Base-by-base conservation (phyloP, 352 stramenopile genomes). In the Phytophthora kernoviae region DNA sequence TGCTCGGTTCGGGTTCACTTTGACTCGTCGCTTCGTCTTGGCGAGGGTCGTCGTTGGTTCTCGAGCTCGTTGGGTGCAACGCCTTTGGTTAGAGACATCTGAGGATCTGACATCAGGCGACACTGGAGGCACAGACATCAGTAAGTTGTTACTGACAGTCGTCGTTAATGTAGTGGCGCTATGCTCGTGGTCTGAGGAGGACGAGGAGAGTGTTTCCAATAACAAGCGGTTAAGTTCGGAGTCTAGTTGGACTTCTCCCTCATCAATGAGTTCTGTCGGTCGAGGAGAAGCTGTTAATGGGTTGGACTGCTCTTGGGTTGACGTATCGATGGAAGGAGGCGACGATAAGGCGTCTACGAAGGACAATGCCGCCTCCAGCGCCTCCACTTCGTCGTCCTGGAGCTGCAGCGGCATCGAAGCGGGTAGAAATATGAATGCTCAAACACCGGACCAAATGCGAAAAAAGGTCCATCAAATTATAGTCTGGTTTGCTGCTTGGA, bases 1-100 rank as follows among this genome's bases (percentile, higher is more conserved):
- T 9, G 66, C 66, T 44, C 66, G 61, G 20, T 75, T 75, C 5
- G 61, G 66, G 30, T 75, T 75, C 14, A 66, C 62, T 46, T 71
- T 71, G 6, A 67, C 50, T 5, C 53, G 62, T 21, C 62, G 66
- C 39, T 71, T 75, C 17, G 58, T 58, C 49, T 63, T 71, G 15
- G 63, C 45, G n/a, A 68, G 14, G 46, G 44, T 44, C 1, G 51
- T 59, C 15, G 33, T 59, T 20, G 50, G 21, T 43, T 42, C 32
- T 63, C 61, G 8, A 44, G 54, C 14, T 50, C 56, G 49, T 39
- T 33, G 32, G 14, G 34, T 14, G 20, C 21, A 40, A 24, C 43
- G 51, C 46, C 15, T 26, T 62, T 56, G 54, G 1, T 9, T 22
- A 10, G 42, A 47, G 20, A 47, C 36, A 26, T 56, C 36, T 7